Evolutionary conservation across 345 rosid genomes (phyloP).

Genomic region (Trapa bicornis): DNA sequence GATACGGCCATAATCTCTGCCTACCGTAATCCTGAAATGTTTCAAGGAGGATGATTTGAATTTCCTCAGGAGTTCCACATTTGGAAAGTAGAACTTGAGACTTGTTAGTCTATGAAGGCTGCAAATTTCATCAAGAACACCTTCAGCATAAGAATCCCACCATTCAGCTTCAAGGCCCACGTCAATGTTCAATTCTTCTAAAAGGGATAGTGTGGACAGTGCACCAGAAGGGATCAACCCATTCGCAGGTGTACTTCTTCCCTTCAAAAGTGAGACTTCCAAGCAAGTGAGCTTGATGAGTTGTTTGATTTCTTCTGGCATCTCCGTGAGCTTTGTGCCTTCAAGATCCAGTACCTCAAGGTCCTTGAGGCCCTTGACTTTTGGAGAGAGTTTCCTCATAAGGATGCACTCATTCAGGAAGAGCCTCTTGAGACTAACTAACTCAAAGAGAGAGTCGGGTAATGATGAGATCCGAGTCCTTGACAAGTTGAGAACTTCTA

Average conservation of each 20-base stretch:
- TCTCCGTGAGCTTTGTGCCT: slow-evolving; percentile 7
- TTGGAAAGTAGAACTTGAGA: background rate
- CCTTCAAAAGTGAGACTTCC: background rate
- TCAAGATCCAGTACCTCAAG: slow-evolving; percentile 19
- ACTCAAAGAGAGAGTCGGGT: slow-evolving; percentile 14
- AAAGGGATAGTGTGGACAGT: background rate
- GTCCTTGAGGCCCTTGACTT: slow-evolving; percentile 10
- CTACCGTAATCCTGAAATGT: slow-evolving; percentile 15
- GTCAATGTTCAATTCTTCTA: slow-evolving; percentile 11
- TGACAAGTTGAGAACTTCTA: slow-evolving; percentile 17
- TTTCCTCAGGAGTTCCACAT: background rate
- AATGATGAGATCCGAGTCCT: slow-evolving; percentile 19
- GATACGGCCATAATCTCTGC: slow-evolving; percentile 8
- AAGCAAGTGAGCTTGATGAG: background rate
- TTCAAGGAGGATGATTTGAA: background rate
- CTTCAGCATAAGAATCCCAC: slow-evolving; percentile 9
- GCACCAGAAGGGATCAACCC: background rate
- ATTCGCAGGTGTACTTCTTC: no score
- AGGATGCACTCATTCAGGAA: slow-evolving; percentile 10
- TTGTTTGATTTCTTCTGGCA: slow-evolving; percentile 11
- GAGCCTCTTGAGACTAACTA: slow-evolving; percentile 14
- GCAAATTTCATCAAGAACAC: background rate
- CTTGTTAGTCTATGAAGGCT: background rate
- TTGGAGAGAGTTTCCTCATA: slow-evolving; percentile 10
- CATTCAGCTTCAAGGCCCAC: slow-evolving; percentile 8